phyloP scores from a whole-genome alignment of 306 rosid genomes.

The Urtica urens region DNA sequence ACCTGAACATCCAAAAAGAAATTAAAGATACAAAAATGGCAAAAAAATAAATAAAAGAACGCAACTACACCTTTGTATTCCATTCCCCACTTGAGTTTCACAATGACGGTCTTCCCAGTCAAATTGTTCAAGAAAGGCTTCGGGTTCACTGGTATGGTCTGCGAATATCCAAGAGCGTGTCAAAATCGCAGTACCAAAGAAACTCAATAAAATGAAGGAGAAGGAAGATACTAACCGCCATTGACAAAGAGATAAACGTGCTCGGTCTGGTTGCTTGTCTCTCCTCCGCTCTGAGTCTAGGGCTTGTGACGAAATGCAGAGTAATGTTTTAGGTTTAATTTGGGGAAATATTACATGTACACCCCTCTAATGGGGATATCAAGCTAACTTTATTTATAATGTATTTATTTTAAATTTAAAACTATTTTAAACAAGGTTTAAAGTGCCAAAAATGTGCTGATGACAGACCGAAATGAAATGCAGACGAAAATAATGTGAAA shows the following conservation, averaged over 20 bases:
- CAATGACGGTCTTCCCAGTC: slow-evolving; percentile 46
- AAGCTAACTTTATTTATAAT: too few species aligned
- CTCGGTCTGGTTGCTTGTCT: too few species aligned
- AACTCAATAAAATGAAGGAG: not conserved
- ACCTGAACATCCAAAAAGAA: slow-evolving; percentile 18
- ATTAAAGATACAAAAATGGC: not conserved
- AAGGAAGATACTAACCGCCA: slow-evolving; percentile 9
- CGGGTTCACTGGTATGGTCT: slow-evolving; percentile 51
- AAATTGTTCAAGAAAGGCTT: slow-evolving; percentile 53
- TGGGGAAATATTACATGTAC: too few species aligned
- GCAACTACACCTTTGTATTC: slow-evolving; percentile 39
- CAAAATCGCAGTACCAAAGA: not conserved
- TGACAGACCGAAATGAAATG: too few species aligned
- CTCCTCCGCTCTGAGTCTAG: too few species aligned
- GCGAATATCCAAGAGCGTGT: not conserved
- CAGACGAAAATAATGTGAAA: too few species aligned
- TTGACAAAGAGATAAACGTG: not conserved
- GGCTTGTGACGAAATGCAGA: too few species aligned
- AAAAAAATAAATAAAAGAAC: not conserved
- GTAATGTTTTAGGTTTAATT: too few species aligned
- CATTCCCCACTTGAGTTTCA: slow-evolving; percentile 54
- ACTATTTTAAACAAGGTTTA: too few species aligned
- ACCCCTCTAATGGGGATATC: too few species aligned
- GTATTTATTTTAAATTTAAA: too few species aligned
- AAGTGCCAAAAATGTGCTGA: too few species aligned